These are phyloP conservation scores for Filosporella fistucella DNA, from an alignment of 495 filamentous ascomycete genomes.

Conservation along the genomic window DNA sequence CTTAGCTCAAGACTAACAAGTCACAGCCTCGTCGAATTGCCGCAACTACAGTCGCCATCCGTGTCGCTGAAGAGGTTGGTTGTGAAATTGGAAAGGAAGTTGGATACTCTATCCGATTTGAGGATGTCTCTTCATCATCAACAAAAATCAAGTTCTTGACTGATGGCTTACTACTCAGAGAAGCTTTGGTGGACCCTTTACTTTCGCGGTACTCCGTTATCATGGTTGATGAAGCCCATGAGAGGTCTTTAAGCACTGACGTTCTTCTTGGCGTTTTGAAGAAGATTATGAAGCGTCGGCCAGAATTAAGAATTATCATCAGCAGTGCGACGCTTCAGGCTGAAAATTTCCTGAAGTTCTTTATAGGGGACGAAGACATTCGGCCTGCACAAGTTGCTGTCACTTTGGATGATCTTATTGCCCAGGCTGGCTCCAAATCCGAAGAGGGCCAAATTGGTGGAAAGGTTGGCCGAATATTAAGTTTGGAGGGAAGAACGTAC, in stretches of 20 bases:
- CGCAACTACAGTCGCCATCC: slow-evolving; percentile 82
- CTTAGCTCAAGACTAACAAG: background rate
- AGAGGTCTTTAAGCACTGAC: slow-evolving; percentile 91
- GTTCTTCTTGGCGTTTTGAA: slow-evolving; percentile 91
- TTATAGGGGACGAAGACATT: slow-evolving; percentile 42
- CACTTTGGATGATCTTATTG: slow-evolving; percentile 22
- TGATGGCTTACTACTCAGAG: slow-evolving; percentile 89
- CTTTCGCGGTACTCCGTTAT: slow-evolving; percentile 92
- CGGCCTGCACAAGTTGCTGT: slow-evolving; percentile 20
- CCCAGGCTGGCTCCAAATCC: slow-evolving; percentile 22
- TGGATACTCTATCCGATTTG: slow-evolving; percentile 94
- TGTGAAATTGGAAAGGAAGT: slow-evolving; percentile 91
- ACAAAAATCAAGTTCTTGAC: slow-evolving; percentile 96
- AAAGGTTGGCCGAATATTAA: slow-evolving; percentile 71
- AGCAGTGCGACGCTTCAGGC: slow-evolving; percentile 94
- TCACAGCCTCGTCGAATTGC: slow-evolving; percentile 86
- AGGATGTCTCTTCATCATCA: slow-evolving; percentile 83
- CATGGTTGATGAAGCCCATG: slow-evolving; percentile 98
- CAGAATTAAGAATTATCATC: slow-evolving; percentile 77
- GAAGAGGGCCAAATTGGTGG: slow-evolving; percentile 21
- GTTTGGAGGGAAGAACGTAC: slow-evolving; percentile 85
- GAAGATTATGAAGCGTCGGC: slow-evolving; percentile 79
- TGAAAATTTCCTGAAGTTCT: slow-evolving; percentile 82
- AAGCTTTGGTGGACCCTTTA: slow-evolving; percentile 89
- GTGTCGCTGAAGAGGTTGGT: slow-evolving; percentile 91